Evolutionary conservation across 352 stramenopile species (phyloP).

Genomic region (Phytophthora capsici): DNA sequence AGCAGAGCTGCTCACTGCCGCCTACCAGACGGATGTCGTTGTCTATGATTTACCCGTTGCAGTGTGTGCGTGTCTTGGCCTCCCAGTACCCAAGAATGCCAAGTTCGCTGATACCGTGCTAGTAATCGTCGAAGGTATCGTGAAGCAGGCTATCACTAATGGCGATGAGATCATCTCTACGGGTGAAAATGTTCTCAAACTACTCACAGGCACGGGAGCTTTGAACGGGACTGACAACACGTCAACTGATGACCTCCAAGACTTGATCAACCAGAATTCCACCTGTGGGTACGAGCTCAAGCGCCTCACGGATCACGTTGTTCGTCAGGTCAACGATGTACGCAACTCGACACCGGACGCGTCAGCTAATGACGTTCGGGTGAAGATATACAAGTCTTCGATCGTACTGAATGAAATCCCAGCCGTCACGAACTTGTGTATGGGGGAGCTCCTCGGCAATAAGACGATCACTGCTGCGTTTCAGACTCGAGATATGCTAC

Average conservation of each 20-base stretch:
- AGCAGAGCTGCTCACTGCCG: constrained; percentile 20
- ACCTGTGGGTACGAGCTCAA: constrained; percentile 33
- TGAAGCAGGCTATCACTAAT: constrained; percentile 36
- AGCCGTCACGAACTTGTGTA: constrained; percentile 24
- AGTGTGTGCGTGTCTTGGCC: constrained; percentile 21
- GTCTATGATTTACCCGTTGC: constrained; percentile 26
- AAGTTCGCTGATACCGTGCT: constrained; percentile 23
- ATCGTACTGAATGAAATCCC: constrained; percentile 33
- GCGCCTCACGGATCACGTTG: constrained; percentile 22
- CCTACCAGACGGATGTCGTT: constrained; percentile 30
- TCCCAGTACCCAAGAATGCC: constrained; percentile 14
- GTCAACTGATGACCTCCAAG: constrained; percentile 31
- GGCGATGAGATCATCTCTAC: constrained; percentile 34
- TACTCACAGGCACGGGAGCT: constrained; percentile 23
- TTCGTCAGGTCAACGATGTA: constrained; percentile 14
- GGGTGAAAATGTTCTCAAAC: constrained; percentile 29
- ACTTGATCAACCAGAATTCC: constrained; percentile 28
- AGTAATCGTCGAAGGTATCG: constrained; percentile 33
- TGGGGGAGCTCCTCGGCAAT: constrained; percentile 18
- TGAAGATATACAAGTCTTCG: constrained; percentile 25
- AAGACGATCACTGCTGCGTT: constrained; percentile 21
- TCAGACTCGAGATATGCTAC: constrained; percentile 28
- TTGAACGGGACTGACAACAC: constrained; percentile 20
- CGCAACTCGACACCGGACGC: constrained; percentile 21
- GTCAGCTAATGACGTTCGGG: constrained; percentile 15